phyloP scores from a whole-genome alignment of 129 eudicot genomes.

The Lactuca sativa region DNA sequence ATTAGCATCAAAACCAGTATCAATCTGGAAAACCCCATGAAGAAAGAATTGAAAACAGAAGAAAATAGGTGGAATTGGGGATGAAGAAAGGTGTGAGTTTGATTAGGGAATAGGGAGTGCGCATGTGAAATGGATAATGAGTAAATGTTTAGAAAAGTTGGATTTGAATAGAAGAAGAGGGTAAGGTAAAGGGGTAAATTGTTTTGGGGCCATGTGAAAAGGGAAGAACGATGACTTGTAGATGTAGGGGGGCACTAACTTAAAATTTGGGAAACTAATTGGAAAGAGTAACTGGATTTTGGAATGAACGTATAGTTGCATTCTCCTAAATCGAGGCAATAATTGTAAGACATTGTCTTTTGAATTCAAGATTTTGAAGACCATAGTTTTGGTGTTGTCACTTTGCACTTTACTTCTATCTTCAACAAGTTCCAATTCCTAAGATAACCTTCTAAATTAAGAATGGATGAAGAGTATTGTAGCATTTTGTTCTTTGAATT shows the following conservation, averaged over 20 bases:
- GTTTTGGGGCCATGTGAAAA: constrained; percentile 34
- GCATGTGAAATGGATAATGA: constrained; percentile 40
- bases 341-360: too few species aligned
- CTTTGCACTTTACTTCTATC: neutral
- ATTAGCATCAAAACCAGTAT: constrained; percentile 14
- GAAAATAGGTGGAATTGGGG: constrained; percentile 1
- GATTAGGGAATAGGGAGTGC: constrained; percentile 19
- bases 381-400: neutral
- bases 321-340: neutral
- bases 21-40: constrained; percentile 8
- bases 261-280: constrained; percentile 2
- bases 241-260: constrained; percentile 17
- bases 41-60: neutral
- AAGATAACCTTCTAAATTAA: too few species aligned
- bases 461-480: too few species aligned
- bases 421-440: neutral
- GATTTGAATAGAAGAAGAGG: constrained; percentile 31
- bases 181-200: constrained; percentile 14
- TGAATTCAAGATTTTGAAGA: neutral
- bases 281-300: constrained; percentile 3
- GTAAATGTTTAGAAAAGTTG: constrained; percentile 30
- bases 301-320: neutral
- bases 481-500: neutral
- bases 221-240: constrained; percentile 16
- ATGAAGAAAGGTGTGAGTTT: constrained; percentile 22